phyloP scores from a whole-genome alignment of 2,329 filamentous ascomycete species.

The Pseudogymnoascus sp. region DNA sequence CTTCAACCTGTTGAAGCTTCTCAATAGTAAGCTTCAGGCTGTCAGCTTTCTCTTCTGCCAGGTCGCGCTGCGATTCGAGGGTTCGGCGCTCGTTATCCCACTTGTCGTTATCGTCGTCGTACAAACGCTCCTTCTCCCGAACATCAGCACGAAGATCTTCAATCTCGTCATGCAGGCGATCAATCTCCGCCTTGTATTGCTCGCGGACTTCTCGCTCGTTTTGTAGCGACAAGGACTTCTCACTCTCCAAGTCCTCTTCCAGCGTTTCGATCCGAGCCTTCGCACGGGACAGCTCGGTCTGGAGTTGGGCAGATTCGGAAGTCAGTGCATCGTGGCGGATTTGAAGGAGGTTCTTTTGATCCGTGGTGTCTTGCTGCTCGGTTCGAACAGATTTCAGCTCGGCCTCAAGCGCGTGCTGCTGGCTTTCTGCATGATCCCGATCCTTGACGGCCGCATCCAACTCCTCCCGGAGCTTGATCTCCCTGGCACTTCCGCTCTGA shows the following conservation, averaged over 20 bases:
- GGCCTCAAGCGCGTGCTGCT: conserved; percentile 35
- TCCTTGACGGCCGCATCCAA: conserved; percentile 32
- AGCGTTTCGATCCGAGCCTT: conserved; percentile 39
- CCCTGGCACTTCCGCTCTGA: conserved; percentile 24
- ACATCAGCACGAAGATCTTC: conserved; percentile 51
- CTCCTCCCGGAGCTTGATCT: conserved; percentile 37
- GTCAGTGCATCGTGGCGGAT: conserved; percentile 60
- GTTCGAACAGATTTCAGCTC: conserved; percentile 50
- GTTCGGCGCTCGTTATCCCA: conserved; percentile 62
- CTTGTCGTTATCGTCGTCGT: conserved; percentile 63
- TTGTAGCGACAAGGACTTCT: conserved; percentile 33
- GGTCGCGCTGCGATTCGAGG: conserved; percentile 58
- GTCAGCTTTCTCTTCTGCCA: conserved; percentile 59
- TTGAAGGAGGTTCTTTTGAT: conserved; percentile 65
- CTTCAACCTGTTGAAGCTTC: conserved; percentile 60
- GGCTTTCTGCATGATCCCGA: conserved; percentile 29
- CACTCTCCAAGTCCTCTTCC: conserved; percentile 41
- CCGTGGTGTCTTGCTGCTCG: conserved; percentile 51
- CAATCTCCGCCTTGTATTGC: conserved; percentile 48
- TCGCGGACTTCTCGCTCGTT: conserved; percentile 53
- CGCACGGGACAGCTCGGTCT: conserved; percentile 51
- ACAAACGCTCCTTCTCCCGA: conserved; percentile 62
- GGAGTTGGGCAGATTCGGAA: conserved; percentile 58
- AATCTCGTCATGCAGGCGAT: conserved; percentile 44
- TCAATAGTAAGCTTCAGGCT: conserved; percentile 66